These are phyloP conservation scores for Periconia digitata DNA, from an alignment of 2,329 filamentous ascomycete genomes.

Conservation along the genomic window DNA sequence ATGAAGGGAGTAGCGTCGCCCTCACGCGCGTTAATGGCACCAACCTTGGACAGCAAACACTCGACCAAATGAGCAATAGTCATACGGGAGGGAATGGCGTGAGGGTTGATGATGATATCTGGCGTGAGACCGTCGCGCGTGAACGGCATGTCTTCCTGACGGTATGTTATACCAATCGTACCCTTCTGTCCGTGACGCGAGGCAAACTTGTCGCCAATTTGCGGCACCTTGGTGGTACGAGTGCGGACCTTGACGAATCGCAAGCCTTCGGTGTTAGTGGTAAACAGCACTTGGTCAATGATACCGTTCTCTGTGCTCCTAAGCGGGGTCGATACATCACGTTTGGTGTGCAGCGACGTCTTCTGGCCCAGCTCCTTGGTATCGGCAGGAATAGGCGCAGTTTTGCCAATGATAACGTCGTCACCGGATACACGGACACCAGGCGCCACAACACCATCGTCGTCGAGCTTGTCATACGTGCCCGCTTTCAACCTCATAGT, in stretches of 20 bases:
- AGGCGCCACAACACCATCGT: conserved; percentile 91
- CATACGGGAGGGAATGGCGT: conserved; percentile 99
- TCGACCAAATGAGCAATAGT: conserved; percentile 99
- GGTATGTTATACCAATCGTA: conserved; percentile 97
- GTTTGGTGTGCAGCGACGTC: conserved; percentile 85
- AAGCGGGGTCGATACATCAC: conserved; percentile 92
- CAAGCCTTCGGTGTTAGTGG: conserved; percentile 90
- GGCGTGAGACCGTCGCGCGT: conserved; percentile 87
- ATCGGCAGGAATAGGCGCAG: conserved; percentile 89
- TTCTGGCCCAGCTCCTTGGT: conserved; percentile 91
- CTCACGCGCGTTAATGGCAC: conserved; percentile 88
- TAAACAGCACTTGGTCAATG: conserved; percentile 88
- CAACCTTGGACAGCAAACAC: conserved; percentile 95
- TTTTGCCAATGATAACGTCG: conserved; percentile 99
- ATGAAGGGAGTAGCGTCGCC: conserved; percentile 98
- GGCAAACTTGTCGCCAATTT: conserved; percentile 99
- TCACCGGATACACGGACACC: conserved; percentile 95
- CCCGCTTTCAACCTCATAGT: conserved; percentile 92
- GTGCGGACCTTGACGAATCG: conserved; percentile 98
- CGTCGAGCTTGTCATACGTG: conserved; percentile 96
- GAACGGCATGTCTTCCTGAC: conserved; percentile 99
- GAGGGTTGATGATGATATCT: conserved; percentile 97
- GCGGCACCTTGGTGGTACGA: conserved; percentile 94
- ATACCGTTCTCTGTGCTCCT: conserved; percentile 97
- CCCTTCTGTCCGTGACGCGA: conserved; percentile 99